Conservation (phyloP, 169 alveolate genomes). For the Cryptosporidium tyzzeri region DNA sequence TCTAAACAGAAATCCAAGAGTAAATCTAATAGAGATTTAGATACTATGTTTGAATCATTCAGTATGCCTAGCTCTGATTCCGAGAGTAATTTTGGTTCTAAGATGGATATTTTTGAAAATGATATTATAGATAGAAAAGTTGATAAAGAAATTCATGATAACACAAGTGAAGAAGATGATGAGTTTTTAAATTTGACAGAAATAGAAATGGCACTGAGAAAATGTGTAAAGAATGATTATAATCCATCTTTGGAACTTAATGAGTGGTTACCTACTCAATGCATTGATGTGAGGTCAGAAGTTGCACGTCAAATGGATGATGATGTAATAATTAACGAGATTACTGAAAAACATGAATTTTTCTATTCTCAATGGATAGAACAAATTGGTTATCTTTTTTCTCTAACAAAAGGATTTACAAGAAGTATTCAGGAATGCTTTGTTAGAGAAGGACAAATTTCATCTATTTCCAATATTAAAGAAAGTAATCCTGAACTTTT, state of each 20-base stretch:
- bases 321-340: neutral
- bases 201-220: constrained; percentile 24
- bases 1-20: neutral
- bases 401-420: constrained; percentile 28
- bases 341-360: constrained; percentile 47
- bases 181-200: constrained; percentile 48
- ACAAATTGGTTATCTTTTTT: constrained; percentile 16
- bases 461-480: neutral
- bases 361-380: constrained; percentile 72
- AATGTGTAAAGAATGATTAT: constrained; percentile 11
- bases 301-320: constrained; percentile 18
- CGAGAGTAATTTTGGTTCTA: neutral
- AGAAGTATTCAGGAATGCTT: constrained; percentile 27
- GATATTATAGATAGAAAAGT: neutral
- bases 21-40: neutral
- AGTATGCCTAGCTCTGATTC: neutral
- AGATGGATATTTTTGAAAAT: neutral
- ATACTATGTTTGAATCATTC: neutral
- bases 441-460: constrained; percentile 27
- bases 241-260: neutral
- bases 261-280: constrained; percentile 63
- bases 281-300: constrained; percentile 31
- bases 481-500: constrained; percentile 21
- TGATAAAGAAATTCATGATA: neutral
- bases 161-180: constrained; percentile 8